Evolutionary conservation across 805 yeast genomes (phyloP), one percentile per base, ranked within the genome.

Genomic region (Candida maris): DNA sequence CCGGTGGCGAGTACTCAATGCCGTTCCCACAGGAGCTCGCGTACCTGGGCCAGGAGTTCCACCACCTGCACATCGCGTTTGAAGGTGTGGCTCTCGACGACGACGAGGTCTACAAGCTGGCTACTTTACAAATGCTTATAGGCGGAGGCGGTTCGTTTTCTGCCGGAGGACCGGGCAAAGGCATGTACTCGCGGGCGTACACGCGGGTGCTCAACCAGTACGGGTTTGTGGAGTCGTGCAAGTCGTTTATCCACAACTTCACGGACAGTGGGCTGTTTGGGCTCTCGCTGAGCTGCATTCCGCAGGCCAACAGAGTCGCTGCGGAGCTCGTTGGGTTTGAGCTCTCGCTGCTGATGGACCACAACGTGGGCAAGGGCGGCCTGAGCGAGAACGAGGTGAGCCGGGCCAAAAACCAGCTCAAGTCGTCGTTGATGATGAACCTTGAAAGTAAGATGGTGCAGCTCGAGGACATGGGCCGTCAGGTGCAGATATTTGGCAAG

Each of bases 81-180:
- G 91, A 93, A 59, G 95, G 97, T 17, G 68, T 84, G 3, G 82
- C 96, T 1, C 81, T 88, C 21, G 74, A 77, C 34, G 81, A 84
- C 55, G 86, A 85, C 14, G 97, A 93, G 51, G 78, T 89, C 29
- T 93, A 93, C 54, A 94, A 95, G 1, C 67, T 88, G 26, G 96
- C 97, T 2, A 79, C 88, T 1, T 68, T 93, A 39, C 97, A 93
- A 58, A 86, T 89, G 41, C 68, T 91, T 16, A 66, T 93, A 10
- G 98, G 98, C 28, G 97, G 97, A 24, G 98, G 97, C 39, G 95
- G 96, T 4, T 88, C 97, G 1, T 93, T 93, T 56, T 81, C 94
- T 14, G 97, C 98, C 7, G 98, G 98, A 47, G 98, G 98, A 0
- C 98, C 98, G 13, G 98, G 98, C 36, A 93, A 93, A 62, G 98